Percentiles rank a stretch among this genome's conserved stretches.
Conservation (phyloP, 169 alveolate genomes). For the Besnoitia besnoiti region DNA sequence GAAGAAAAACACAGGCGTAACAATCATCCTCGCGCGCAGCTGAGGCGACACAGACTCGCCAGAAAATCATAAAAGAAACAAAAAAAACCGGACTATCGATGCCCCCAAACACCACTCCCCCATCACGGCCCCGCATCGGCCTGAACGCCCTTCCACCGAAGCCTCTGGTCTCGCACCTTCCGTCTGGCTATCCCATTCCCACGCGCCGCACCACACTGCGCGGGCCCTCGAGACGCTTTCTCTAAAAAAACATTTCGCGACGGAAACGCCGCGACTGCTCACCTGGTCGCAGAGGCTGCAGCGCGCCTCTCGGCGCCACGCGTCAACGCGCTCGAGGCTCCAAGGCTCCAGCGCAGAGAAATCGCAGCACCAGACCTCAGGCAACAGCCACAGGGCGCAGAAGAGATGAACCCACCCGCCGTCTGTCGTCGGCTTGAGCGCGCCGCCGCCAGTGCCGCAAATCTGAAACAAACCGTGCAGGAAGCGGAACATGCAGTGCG, state of each 20-base stretch:
- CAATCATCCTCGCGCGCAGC: too few relatives aligned
- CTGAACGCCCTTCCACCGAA: too few relatives aligned
- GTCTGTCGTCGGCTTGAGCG: constrained; percentile 71
- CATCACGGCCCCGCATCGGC: too few relatives aligned
- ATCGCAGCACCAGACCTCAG: constrained; percentile 67
- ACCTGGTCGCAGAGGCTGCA: constrained; percentile 57
- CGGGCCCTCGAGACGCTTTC: too few relatives aligned
- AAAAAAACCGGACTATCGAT: too few relatives aligned
- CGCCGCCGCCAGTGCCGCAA: constrained; percentile 81
- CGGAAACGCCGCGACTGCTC: not conserved
- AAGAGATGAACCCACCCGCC: constrained; percentile 74
- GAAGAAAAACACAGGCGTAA: not conserved
- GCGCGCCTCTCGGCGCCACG: constrained; percentile 39
- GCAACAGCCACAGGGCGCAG: constrained; percentile 69
- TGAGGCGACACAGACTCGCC: too few relatives aligned
- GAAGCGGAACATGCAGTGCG: not conserved
- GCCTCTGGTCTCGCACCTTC: too few relatives aligned
- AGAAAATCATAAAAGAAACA: too few relatives aligned
- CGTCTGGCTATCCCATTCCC: too few relatives aligned
- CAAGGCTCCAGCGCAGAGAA: constrained; percentile 70
- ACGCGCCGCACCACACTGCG: too few relatives aligned
- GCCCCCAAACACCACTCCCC: too few relatives aligned
- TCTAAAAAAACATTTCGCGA: too few relatives aligned
- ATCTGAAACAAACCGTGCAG: constrained; percentile 32
- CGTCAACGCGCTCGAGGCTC: constrained; percentile 39